Evolutionary conservation across 2,329 filamentous ascomycete species (phyloP).

Genomic region (Scortechinia acanthostroma): DNA sequence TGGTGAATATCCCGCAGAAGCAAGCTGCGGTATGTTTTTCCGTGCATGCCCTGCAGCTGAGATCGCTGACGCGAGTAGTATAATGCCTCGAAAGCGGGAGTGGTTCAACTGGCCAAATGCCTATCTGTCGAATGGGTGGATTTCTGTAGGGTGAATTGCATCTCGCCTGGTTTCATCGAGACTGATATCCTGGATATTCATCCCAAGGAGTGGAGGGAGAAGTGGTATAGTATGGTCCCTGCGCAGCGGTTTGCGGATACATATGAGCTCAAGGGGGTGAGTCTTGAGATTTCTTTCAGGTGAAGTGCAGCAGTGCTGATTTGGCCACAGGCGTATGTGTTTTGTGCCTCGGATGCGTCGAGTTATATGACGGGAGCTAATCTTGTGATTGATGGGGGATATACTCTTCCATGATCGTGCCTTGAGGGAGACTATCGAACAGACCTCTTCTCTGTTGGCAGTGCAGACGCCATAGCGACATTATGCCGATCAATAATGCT

Average conservation of each 20-base stretch:
- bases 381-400: slow-evolving; percentile 18
- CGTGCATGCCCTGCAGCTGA: no score
- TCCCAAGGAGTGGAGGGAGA: slow-evolving; percentile 14
- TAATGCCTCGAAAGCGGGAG: slow-evolving; percentile 31
- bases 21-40: no score
- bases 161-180: slow-evolving; percentile 24
- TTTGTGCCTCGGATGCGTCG: slow-evolving; percentile 25
- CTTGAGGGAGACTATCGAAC: no score
- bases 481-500: no score
- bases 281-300: not conserved
- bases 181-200: slow-evolving; percentile 20
- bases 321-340: slow-evolving; percentile 18
- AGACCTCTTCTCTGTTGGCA: no score
- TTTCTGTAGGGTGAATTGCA: slow-evolving; percentile 27
- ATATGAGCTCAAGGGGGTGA: slow-evolving; percentile 19
- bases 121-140: slow-evolving; percentile 33
- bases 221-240: slow-evolving; percentile 19
- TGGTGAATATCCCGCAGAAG: slow-evolving; percentile 30
- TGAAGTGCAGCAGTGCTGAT: not conserved
- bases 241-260: slow-evolving; percentile 17
- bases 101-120: slow-evolving; percentile 27
- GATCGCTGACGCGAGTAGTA: no score
- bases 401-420: slow-evolving; percentile 11
- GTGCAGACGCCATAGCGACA: no score
- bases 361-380: slow-evolving; percentile 26